Evolutionary conservation across 495 filamentous ascomycete species (phyloP).

Genomic region (Halenospora varia): DNA sequence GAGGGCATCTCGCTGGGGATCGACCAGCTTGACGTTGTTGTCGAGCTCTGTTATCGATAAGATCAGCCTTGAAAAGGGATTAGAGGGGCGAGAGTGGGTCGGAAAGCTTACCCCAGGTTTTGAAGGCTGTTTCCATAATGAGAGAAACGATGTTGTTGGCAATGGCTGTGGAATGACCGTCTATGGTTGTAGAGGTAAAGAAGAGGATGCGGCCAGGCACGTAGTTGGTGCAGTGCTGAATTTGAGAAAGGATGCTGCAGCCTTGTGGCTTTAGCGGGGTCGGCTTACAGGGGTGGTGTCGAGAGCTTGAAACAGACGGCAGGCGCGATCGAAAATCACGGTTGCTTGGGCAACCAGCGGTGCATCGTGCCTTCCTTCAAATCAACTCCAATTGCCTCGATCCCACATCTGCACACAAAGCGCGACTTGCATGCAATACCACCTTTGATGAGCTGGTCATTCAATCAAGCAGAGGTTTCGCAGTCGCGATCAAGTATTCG

Average conservation of each 20-base stretch:
- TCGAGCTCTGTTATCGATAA: slow-evolving; percentile 67
- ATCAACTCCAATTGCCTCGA: background rate
- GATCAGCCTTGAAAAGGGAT: slow-evolving; percentile 3
- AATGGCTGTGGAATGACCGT: background rate
- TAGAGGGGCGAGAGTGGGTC: background rate
- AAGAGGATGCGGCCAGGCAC: background rate
- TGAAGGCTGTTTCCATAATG: slow-evolving; percentile 25
- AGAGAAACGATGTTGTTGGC: background rate
- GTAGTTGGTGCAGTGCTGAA: background rate
- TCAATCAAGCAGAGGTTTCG: slow-evolving; percentile 12
- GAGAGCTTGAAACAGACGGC: background rate
- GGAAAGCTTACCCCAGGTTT: slow-evolving; percentile 23
- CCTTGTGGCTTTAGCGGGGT: slow-evolving; percentile 8
- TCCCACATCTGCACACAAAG: slow-evolving; percentile 1
- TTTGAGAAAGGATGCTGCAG: background rate
- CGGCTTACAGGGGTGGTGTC: background rate
- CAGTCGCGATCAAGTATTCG: slow-evolving; percentile 20
- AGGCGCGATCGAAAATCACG: background rate
- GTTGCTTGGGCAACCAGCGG: slow-evolving; percentile 14
- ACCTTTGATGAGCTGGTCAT: slow-evolving; percentile 19
- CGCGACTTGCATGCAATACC: slow-evolving; percentile 15
- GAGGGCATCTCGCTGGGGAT: slow-evolving; percentile 83
- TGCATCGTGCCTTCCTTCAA: too few species aligned
- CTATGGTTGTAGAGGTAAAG: background rate
- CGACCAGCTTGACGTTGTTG: slow-evolving; percentile 78